Evolutionary conservation across 2,329 filamentous ascomycete genomes (phyloP), one percentile per base, ranked within the genome.

Genomic region (Aspergillus neotritici): DNA sequence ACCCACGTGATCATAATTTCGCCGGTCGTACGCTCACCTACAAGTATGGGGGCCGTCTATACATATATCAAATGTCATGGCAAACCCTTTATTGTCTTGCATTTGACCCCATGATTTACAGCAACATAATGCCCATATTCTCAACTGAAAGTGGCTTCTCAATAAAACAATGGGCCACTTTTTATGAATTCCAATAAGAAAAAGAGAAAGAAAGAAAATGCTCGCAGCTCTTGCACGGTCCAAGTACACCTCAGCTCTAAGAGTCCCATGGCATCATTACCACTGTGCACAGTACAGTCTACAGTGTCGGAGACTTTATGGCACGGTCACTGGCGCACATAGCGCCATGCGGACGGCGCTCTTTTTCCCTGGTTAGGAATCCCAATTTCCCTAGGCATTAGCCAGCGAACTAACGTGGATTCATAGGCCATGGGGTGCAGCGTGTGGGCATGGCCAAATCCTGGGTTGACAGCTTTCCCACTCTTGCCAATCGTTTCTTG

Each of bases 381-480:
- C 6, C 2, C 7, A 8, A 25, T 25, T 9, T 25, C 7, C 6
- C 21, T 9, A 8, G 9, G 9, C 7, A 8, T 25, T 25, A 8
- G 9, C 21, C 21, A 9, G 6, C 9, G 21, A 25, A 45, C 50
- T 58, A 43, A 49, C 30, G 31, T n/a, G 42, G 44, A 25, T 44
- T 41, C 13, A 30, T 58, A 90, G 87, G 87, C 56, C 88, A 94
- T 69, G 88, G 88, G 54, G 88, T 94, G 13, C 88, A 94, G 64
- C 83, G 86, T 61, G 85, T 94, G 40, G 87, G 87, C 66, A 94
- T 94, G 88, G 75, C 87, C 44, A 80, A 77, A 29, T 83, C 87
- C 34, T 96, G 91, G 89, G 75, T 94, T 54, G 80, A 89, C 58
- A 83, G 84, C 46, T 97, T 96, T 64, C 91, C 91, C 10, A 66